Conservation (phyloP, 331 rosid genomes). For the Ulmus americana region DNA sequence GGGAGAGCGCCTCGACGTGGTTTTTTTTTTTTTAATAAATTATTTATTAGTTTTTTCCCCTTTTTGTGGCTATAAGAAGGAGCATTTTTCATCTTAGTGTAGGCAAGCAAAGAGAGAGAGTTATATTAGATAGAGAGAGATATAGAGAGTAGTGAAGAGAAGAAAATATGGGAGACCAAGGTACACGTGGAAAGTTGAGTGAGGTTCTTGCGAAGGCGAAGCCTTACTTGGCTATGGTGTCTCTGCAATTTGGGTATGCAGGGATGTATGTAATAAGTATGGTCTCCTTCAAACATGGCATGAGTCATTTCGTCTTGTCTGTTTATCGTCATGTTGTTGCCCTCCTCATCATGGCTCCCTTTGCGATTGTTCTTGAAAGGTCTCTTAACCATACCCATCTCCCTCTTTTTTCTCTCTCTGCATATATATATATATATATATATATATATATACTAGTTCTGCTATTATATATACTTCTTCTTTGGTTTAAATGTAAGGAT, state of each 20-base stretch:
- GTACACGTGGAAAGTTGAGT: conserved; percentile 18
- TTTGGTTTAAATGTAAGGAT: neutral
- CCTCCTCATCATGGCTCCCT: conserved; percentile 51
- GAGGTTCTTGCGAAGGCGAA: conserved; percentile 32
- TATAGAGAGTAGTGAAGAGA: neutral
- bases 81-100: conserved; percentile 23
- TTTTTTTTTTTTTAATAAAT: conserved; percentile 9
- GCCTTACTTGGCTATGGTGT: conserved; percentile 78
- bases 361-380: conserved; percentile 82
- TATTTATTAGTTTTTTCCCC: conserved; percentile 9
- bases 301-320: conserved; percentile 82
- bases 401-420: no score
- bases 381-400: conserved; percentile 16
- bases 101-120: conserved; percentile 39
- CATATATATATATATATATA: neutral
- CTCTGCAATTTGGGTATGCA: conserved; percentile 84
- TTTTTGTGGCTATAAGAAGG: conserved; percentile 59
- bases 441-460: neutral
- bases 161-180: conserved; percentile 33
- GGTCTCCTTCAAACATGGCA: conserved; percentile 87
- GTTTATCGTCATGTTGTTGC: conserved; percentile 91
- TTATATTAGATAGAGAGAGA: conserved; percentile 14
- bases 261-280: conserved; percentile 91
- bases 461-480: neutral
- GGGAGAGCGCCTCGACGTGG: conserved; percentile 37